A percentile compares a stretch with the other conserved stretches of the same genome.
These are phyloP conservation scores for Hevea brasiliensis DNA, from an alignment of 345 rosid genomes.

Conservation along the genomic window DNA sequence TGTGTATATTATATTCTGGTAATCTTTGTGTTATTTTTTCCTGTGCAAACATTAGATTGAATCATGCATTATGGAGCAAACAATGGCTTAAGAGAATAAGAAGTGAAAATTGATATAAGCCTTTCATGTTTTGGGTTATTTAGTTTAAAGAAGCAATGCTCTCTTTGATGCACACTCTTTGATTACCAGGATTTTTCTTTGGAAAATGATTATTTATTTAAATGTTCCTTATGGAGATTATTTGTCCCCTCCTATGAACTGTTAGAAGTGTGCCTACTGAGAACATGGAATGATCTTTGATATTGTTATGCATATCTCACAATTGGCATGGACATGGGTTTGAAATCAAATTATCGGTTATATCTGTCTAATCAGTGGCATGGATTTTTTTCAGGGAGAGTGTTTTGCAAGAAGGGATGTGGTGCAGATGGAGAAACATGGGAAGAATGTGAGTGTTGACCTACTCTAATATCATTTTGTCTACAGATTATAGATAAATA, in stretches of 20 bases:
- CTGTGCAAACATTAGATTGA: not conserved
- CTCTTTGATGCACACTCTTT: not conserved
- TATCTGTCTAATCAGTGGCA: slow-evolving; percentile 4
- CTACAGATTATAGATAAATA: not conserved
- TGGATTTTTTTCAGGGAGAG: slow-evolving; percentile 74
- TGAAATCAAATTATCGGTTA: slow-evolving; percentile 2
- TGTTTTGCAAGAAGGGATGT: slow-evolving; percentile 98
- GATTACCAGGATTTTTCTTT: not conserved
- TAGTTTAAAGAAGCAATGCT: not conserved
- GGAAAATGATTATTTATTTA: not conserved
- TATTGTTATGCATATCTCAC: too few relatives aligned
- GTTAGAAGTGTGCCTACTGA: too few relatives aligned
- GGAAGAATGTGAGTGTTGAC: slow-evolving; percentile 83
- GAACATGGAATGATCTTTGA: too few relatives aligned
- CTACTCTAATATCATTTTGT: slow-evolving; percentile 11
- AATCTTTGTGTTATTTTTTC: not conserved
- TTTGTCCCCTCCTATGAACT: too few relatives aligned
- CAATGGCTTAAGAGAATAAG: not conserved
- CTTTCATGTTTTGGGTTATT: not conserved
- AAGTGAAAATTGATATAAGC: too few relatives aligned
- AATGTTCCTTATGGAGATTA: not conserved
- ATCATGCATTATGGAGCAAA: not conserved
- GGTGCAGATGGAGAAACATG: slow-evolving; percentile 76
- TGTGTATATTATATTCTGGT: not conserved
- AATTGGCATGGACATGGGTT: not conserved